These are phyloP conservation scores for Lunularia cruciata DNA, from an alignment of 225 moss, liverwort and hornwort genomes.

Conservation along the genomic window DNA sequence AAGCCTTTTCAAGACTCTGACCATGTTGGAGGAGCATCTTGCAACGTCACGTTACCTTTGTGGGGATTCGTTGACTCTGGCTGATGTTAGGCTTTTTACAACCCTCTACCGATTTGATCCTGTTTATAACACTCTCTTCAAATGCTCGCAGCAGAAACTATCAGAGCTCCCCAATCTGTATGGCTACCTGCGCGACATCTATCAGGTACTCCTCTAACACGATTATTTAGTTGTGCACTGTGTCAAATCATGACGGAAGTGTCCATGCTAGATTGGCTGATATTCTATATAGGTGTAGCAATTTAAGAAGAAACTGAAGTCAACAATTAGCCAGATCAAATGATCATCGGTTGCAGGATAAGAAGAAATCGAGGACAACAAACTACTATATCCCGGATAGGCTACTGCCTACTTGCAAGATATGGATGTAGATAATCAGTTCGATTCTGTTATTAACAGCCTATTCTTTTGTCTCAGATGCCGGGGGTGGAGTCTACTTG, in stretches of 20 bases:
- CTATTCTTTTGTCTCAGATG: constrained; percentile 35
- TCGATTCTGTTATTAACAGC: too few species aligned
- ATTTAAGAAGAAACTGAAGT: too few species aligned
- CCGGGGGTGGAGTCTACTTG: constrained; percentile 83
- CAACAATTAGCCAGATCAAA: too few species aligned
- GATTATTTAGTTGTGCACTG: too few species aligned
- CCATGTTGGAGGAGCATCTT: constrained; percentile 71
- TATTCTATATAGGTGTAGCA: too few species aligned
- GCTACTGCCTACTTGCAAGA: too few species aligned
- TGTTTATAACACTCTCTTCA: constrained; percentile 87
- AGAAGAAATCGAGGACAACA: too few species aligned
- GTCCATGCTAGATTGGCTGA: too few species aligned
- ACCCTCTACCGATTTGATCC: constrained; percentile 94
- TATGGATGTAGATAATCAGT: too few species aligned
- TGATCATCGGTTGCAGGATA: too few species aligned
- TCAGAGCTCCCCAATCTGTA: constrained; percentile 63
- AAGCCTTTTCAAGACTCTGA: constrained; percentile 59
- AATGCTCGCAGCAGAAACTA: constrained; percentile 92
- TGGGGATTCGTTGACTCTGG: constrained; percentile 67
- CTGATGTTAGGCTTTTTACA: constrained; percentile 85
- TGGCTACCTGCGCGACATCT: constrained; percentile 73
- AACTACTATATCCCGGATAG: too few species aligned
- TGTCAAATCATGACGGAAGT: too few species aligned
- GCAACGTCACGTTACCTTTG: constrained; percentile 76
- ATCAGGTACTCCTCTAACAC: constrained; percentile 63